These are phyloP conservation scores for Colletotrichum endophyticum DNA, from an alignment of 2,329 filamentous ascomycete genomes.

Conservation along the genomic window DNA sequence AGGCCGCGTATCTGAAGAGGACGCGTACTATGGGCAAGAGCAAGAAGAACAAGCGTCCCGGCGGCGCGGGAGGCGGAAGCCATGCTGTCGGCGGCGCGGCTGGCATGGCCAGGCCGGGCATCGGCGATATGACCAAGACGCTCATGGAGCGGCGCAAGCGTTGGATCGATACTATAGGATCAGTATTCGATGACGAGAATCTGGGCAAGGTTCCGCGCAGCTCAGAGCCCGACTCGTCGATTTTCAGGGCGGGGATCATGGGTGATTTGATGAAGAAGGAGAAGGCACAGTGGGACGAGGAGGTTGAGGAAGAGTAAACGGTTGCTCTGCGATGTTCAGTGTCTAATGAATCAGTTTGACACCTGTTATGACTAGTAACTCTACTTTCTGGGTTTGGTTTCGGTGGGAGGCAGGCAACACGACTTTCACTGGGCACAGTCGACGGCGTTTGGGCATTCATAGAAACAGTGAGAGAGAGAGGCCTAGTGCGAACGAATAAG, in stretches of 20 bases:
- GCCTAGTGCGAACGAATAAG: background rate
- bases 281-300: constrained; percentile 82
- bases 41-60: constrained; percentile 85
- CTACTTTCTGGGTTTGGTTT: background rate
- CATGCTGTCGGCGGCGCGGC: constrained; percentile 62
- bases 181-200: constrained; percentile 86
- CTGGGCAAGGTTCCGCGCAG: constrained; percentile 72
- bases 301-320: constrained; percentile 68
- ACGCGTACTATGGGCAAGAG: constrained; percentile 93
- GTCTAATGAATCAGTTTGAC: background rate
- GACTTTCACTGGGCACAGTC: background rate
- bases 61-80: constrained; percentile 75
- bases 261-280: constrained; percentile 75
- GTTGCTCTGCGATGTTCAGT: background rate
- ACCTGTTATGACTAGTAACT: constrained; percentile 3
- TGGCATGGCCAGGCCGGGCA: constrained; percentile 74
- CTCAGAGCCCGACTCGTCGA: constrained; percentile 67
- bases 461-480: background rate
- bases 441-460: constrained; percentile 10
- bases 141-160: constrained; percentile 89
- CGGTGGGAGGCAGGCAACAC: background rate
- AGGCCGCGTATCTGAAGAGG: constrained; percentile 93
- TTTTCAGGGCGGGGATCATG: constrained; percentile 80
- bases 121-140: constrained; percentile 88
- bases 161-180: constrained; percentile 91